Base-by-base conservation (phyloP, 2,329 filamentous ascomycete genomes). In the Scedosporium boydii region DNA sequence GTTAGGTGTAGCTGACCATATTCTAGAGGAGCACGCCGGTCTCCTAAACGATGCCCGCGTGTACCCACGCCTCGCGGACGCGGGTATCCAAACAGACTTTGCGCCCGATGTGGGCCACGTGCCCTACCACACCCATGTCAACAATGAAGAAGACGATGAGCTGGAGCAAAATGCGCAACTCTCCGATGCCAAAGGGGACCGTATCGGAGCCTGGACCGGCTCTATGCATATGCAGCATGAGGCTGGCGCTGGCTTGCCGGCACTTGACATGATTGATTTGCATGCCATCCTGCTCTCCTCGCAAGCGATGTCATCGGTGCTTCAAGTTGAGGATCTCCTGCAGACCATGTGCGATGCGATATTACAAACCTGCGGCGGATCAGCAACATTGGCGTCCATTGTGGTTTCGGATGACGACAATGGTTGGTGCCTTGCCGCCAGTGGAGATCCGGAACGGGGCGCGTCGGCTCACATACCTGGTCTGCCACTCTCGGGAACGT, bases 271-370 rank as follows among this genome's bases (percentile, higher is more conserved):
- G 87, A 87, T 93, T 69, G 90, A 93, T 72, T 74, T 93, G 65
- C 87, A 90, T 51, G 88, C 87, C 26, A 93, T 93, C 63, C 78
- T 93, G 14, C 86, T 90, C 67, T 90, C 87, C 2, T 91, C 88
- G 9, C 90, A 92, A 70, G 83, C 93, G 53, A 87, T 93, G 53
- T 93, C 89, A 4, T 92, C 89, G 16, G 88, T 92, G 59, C 75
- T 93, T 10, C 83, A 89, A 66, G 84, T 93, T 12, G 89, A 93
- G 66, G 83, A 88, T 68, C 80, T 93, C 3, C 80, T 93, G 64
- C 87, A 88, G 69, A 92, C 89, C 51, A 91, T 93, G 85, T 90
- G 88, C 67, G 86, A 91, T 65, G 90, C 93, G 65, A 90, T 93
- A 58, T 74, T 93, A 27, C 87, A 92, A 67, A 91, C 88, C 0